These are phyloP conservation scores for Globisporangium nunn DNA, from an alignment of 352 stramenopile genomes.

Conservation along the genomic window DNA sequence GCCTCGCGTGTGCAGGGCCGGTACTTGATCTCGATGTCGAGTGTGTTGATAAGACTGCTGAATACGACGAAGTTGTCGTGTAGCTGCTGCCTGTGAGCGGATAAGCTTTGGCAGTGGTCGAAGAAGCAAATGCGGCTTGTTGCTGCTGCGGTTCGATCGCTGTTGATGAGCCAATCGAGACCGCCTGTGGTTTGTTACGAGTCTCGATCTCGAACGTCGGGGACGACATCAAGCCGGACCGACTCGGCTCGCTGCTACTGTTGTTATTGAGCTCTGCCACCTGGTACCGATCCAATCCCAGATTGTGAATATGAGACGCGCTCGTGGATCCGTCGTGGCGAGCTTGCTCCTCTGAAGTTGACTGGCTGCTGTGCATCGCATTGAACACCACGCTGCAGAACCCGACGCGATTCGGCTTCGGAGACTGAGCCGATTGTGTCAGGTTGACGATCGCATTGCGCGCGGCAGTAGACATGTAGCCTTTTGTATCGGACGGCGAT, in stretches of 20 bases:
- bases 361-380: constrained; percentile 4
- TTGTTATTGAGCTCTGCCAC: constrained; percentile 3
- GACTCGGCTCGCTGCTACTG: background rate
- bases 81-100: constrained; percentile 2
- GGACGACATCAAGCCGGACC: background rate
- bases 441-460: constrained; percentile 11
- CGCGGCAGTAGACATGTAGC: background rate
- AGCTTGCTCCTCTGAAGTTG: background rate
- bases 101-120: background rate
- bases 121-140: background rate
- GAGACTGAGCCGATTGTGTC: background rate
- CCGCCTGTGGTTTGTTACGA: background rate
- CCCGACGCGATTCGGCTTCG: background rate
- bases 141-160: background rate
- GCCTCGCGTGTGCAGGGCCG: background rate
- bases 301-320: background rate
- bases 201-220: background rate
- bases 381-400: constrained; percentile 12
- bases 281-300: background rate
- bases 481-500: background rate
- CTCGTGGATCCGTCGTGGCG: background rate
- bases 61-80: background rate
- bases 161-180: background rate
- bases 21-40: background rate
- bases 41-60: background rate